Evolutionary conservation across 768 basidiomycete species (phyloP).

Genomic region (Piloderma croceum): DNA sequence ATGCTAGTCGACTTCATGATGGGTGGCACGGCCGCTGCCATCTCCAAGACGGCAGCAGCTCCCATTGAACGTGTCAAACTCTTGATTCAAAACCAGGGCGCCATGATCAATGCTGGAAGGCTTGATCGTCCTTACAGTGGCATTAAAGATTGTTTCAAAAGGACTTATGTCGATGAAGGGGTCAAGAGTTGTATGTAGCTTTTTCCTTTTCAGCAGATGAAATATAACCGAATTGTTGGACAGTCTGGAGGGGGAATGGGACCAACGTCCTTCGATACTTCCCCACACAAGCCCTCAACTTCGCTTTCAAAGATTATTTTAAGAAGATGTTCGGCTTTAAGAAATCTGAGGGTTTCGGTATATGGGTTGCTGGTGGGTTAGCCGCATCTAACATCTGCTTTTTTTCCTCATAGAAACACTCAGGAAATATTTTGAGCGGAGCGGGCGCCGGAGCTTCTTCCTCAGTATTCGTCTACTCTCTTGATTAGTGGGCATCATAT

Average conservation of each 20-base stretch:
- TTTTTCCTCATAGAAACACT: too few relatives aligned
- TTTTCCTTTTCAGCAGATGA: constrained; percentile 1
- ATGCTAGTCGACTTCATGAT: constrained; percentile 31
- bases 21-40: constrained; percentile 30
- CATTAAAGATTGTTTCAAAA: constrained; percentile 29
- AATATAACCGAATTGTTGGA: not conserved
- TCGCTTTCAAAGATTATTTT: constrained; percentile 42
- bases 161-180: constrained; percentile 33
- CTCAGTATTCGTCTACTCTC: constrained; percentile 40
- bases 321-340: constrained; percentile 34
- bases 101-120: constrained; percentile 32
- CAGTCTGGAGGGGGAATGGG: constrained; percentile 42
- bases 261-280: constrained; percentile 42
- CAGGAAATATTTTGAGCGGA: constrained; percentile 38
- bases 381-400: not conserved
- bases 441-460: constrained; percentile 39
- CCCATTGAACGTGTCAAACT: constrained; percentile 38
- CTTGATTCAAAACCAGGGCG: constrained; percentile 35
- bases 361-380: constrained; percentile 31
- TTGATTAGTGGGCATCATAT: constrained; percentile 32
- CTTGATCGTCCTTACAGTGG: constrained; percentile 32
- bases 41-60: constrained; percentile 35
- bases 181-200: constrained; percentile 27
- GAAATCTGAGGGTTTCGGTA: constrained; percentile 30
- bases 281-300: constrained; percentile 42